phyloP scores from a whole-genome alignment of 331 rosid genomes.

The Quercus phellos region DNA sequence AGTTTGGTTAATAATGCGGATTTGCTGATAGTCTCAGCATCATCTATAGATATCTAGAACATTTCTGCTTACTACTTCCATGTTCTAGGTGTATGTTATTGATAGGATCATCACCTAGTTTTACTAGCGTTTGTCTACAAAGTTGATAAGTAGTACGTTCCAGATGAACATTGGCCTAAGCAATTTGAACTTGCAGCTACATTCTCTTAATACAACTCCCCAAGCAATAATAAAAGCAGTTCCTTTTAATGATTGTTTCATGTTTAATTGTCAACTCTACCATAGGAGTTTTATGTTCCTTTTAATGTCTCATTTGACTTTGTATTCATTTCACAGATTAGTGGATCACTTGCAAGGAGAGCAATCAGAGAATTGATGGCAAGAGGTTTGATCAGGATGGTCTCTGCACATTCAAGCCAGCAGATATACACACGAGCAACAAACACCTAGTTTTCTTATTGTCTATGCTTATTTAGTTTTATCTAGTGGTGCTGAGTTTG shows the following conservation, averaged over 20 bases:
- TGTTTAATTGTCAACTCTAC: background rate
- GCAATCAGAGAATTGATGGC: slow-evolving; percentile 67
- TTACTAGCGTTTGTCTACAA: background rate
- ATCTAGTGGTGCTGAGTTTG: slow-evolving; percentile 15
- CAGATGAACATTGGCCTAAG: background rate
- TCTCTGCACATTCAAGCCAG: slow-evolving; percentile 63
- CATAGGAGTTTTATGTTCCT: background rate
- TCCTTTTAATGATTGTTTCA: background rate
- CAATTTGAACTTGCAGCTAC: background rate
- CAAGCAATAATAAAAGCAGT: too few species aligned
- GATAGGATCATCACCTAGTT: background rate
- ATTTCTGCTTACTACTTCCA: background rate
- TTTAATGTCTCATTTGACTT: background rate
- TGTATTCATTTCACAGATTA: slow-evolving; percentile 30
- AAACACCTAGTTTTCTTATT: slow-evolving; percentile 40
- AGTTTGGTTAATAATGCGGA: background rate
- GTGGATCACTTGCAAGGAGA: slow-evolving; percentile 64
- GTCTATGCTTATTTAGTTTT: slow-evolving; percentile 1
- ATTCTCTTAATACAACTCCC: background rate
- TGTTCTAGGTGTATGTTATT: background rate
- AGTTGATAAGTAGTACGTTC: background rate
- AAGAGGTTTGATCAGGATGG: slow-evolving; percentile 57
- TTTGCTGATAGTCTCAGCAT: background rate
- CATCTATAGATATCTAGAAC: background rate
- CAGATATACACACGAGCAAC: slow-evolving; percentile 72